Percentiles rank a stretch among this genome's conserved stretches.
Evolutionary conservation across 2,329 filamentous ascomycete species (phyloP).

Genomic region (Cladorrhinum sp.): DNA sequence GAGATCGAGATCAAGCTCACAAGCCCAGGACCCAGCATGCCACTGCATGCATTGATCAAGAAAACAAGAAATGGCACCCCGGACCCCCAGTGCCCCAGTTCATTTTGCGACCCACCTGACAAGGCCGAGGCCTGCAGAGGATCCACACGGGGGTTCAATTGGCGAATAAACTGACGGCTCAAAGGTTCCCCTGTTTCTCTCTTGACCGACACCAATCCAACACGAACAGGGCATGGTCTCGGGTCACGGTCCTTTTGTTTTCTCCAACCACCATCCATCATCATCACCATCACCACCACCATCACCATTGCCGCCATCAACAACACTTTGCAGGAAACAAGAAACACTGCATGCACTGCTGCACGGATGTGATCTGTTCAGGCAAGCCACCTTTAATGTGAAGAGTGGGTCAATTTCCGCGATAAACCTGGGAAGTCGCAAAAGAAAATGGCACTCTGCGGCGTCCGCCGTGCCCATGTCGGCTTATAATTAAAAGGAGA

Average conservation of each 20-base stretch:
- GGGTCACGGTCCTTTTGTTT: not conserved
- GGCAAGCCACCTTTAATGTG: not conserved
- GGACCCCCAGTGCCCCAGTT: no score
- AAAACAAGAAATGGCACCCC: not conserved
- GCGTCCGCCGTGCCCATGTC: constrained; percentile 5
- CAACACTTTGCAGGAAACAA: not conserved
- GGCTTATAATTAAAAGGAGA: constrained; percentile 10
- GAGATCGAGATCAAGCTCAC: no score
- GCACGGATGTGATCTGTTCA: not conserved
- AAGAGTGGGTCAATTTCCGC: not conserved
- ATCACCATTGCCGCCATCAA: not conserved
- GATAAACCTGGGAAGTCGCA: not conserved
- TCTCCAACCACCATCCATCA: not conserved
- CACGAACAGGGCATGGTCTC: not conserved
- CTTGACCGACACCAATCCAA: not conserved
- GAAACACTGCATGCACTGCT: not conserved
- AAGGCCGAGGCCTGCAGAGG: not conserved
- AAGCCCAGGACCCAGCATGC: no score
- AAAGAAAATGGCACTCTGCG: not conserved
- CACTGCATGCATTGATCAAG: no score
- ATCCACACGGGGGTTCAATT: not conserved
- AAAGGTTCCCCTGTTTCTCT: not conserved
- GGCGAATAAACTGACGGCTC: not conserved
- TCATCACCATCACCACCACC: not conserved
- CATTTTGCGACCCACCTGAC: not conserved